Evolutionary conservation across 2,329 filamentous ascomycete species (phyloP), one percentile per base, ranked within the genome.

Genomic region (Penicillium sp.): DNA sequence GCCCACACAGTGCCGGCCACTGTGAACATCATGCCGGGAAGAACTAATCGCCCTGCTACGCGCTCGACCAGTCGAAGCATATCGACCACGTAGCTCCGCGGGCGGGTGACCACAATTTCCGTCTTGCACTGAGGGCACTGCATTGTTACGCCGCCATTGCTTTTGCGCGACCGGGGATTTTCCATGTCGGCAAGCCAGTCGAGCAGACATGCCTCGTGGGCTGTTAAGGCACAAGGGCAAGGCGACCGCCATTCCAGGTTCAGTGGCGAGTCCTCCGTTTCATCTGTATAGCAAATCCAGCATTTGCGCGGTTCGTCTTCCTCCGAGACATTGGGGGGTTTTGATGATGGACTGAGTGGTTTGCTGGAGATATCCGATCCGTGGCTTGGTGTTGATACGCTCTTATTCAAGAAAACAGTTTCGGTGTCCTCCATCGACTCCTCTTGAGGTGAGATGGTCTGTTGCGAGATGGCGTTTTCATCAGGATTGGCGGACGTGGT

Each of bases 161-260:
- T 72, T 60, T 77, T 75, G 57, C 77, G 68, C 18, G 82, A 75
- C 37, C 77, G 80, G 2, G 83, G 82, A 23, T 82, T 79, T 74
- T 97, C 91, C 68, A 91, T 84, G 68, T 96, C 91, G n/a, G 90
- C 88, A 18, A 97, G 88, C 92, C 92, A 99, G 66, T 91, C 88
- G 38, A 97, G 80, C 61, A 97, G 81, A 70, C 92, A 96, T 57
- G 86, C 83, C 71, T 97, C 91, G 71, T 99, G 94, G 1, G 92
- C 94, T 53, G 90, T 89, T 38, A 99, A 80, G 13, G 90, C 91
- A 74, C 94, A 99, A 0, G 88, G 88, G 70, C 94, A 99, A 2
- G 94, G 92, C 52, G 88, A 89, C 42, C 90, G 86, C 93, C 94
- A 99, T 62, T 81, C 79, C 2, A 80, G 79, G 27, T 82, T 82